Conservation (phyloP, 2,329 filamentous ascomycete species). For the Pezicula radicicola region DNA sequence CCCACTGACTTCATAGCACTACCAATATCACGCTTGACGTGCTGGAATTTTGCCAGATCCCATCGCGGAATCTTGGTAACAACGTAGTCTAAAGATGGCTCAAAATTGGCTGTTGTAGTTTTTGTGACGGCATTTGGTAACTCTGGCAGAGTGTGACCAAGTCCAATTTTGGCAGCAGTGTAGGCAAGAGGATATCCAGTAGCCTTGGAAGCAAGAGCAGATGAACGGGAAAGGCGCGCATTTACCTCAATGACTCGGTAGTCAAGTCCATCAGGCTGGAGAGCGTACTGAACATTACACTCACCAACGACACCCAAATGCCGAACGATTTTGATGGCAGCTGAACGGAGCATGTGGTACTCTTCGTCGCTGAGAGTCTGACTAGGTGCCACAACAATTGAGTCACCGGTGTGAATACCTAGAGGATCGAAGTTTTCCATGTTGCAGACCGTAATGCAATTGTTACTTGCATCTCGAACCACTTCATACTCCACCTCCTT, state of each 20-base stretch:
- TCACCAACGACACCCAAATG: constrained; percentile 97
- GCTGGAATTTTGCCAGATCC: constrained; percentile 98
- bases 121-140: constrained; percentile 97
- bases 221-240: constrained; percentile 95
- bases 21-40: constrained; percentile 95
- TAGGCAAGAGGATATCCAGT: constrained; percentile 97
- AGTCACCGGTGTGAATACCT: constrained; percentile 97
- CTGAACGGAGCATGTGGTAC: constrained; percentile 98
- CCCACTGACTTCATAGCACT: constrained; percentile 99
- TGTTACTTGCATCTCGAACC: constrained; percentile 93
- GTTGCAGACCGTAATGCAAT: constrained; percentile 99
- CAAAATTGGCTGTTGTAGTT: constrained; percentile 98
- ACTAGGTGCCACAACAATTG: constrained; percentile 94
- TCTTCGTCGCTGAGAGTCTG: constrained; percentile 98
- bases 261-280: constrained; percentile 94
- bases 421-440: constrained; percentile 99
- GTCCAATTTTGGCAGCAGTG: constrained; percentile 95
- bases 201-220: constrained; percentile 94
- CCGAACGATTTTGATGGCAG: constrained; percentile 96
- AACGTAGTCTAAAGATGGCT: constrained; percentile 95
- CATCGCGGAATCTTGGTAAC: constrained; percentile 98
- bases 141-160: constrained; percentile 92
- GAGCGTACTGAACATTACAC: constrained; percentile 97
- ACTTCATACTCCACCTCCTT: constrained; percentile 99
- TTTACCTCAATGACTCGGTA: constrained; percentile 99